These are phyloP conservation scores for Benincasa hispida DNA, from an alignment of 306 rosid species.

Conservation along the genomic window DNA sequence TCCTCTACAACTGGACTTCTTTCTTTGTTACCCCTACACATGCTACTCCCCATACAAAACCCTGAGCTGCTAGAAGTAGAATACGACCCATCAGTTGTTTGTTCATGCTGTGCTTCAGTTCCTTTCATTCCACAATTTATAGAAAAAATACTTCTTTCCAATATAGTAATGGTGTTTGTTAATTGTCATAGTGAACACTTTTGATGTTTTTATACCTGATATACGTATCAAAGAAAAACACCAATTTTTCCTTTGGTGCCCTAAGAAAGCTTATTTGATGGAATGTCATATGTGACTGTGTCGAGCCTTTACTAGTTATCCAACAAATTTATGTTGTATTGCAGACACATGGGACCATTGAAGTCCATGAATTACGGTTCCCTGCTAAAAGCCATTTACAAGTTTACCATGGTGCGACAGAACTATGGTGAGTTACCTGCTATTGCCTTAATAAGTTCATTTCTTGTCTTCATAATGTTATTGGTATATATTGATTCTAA, in stretches of 20 bases:
- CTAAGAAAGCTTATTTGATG: constrained; percentile 1
- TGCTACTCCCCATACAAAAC: background rate
- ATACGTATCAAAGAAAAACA: background rate
- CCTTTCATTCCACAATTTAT: background rate
- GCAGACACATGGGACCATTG: constrained; percentile 79
- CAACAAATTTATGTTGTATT: constrained; percentile 2
- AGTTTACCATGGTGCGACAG: constrained; percentile 52
- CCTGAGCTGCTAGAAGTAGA: background rate
- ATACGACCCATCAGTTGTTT: background rate
- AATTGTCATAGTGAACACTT: background rate
- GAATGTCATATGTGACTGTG: background rate
- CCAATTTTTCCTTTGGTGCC: background rate
- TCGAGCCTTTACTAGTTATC: background rate
- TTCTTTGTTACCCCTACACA: background rate
- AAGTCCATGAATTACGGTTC: constrained; percentile 58
- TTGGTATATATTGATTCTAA: background rate
- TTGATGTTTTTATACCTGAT: background rate
- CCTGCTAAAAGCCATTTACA: constrained; percentile 55
- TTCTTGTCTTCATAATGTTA: background rate
- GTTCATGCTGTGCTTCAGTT: background rate
- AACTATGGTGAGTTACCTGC: constrained; percentile 48
- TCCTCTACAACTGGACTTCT: no score
- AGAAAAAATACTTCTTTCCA: background rate
- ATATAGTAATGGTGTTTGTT: background rate
- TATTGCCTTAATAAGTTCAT: background rate